Conservation (phyloP, 306 rosid genomes). For the Cucurbita maxima region DNA sequence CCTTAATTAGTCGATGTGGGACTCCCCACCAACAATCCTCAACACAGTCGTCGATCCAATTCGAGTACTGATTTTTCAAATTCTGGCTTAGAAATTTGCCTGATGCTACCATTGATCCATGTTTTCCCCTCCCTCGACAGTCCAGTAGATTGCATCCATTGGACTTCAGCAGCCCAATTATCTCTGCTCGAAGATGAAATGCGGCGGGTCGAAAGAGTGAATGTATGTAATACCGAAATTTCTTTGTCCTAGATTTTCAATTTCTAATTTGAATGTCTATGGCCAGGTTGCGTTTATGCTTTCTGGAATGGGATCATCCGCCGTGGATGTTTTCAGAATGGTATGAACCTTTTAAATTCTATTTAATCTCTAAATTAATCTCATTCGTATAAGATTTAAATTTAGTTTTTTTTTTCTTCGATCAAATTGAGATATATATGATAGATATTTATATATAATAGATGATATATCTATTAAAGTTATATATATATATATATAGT, state of each 20-base stretch:
- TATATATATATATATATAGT: no score
- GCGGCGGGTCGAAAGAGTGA: slow-evolving; percentile 93
- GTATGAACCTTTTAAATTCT: slow-evolving; percentile 18
- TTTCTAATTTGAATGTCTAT: not conserved
- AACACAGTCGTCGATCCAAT: not conserved
- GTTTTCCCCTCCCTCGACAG: slow-evolving; percentile 27
- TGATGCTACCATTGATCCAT: not conserved
- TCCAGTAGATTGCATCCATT: slow-evolving; percentile 97
- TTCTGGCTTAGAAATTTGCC: not conserved
- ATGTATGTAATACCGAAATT: slow-evolving; percentile 52
- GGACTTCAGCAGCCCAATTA: slow-evolving; percentile 94
- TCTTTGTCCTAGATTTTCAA: not conserved
- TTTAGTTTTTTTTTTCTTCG: no score
- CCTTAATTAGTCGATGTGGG: no score
- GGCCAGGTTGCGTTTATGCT: slow-evolving; percentile 85
- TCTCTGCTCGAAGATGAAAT: slow-evolving; percentile 94
- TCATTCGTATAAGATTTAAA: no score
- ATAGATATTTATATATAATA: no score
- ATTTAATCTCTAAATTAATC: no score
- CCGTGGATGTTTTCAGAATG: slow-evolving; percentile 68
- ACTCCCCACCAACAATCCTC: no score
- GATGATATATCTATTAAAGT: no score
- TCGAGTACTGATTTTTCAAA: not conserved
- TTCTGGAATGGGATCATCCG: slow-evolving; percentile 73
- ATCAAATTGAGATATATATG: no score